A percentile compares a stretch with the other conserved stretches of the same genome.
These are phyloP conservation scores for Gillenia trifoliata DNA, from an alignment of 306 rosid species.

Conservation along the genomic window DNA sequence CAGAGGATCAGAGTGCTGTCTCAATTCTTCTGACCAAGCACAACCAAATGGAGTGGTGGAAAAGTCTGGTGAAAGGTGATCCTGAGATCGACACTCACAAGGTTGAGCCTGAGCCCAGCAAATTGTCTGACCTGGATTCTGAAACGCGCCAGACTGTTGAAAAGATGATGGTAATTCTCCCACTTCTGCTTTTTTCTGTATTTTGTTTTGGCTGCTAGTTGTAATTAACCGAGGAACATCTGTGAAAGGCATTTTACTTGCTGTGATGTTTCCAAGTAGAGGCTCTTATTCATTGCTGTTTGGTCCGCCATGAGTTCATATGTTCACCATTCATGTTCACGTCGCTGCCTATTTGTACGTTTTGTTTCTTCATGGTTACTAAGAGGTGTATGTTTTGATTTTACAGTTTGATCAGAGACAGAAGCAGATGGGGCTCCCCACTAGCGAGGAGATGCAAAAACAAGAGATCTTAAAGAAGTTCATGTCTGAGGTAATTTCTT, in stretches of 20 bases:
- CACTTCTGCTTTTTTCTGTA: not conserved
- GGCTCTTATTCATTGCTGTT: not conserved
- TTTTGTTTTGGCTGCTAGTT: not conserved
- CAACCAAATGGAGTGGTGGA: slow-evolving; percentile 99
- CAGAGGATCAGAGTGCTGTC: slow-evolving; percentile 82
- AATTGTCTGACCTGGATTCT: slow-evolving; percentile 77
- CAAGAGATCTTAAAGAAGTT: slow-evolving; percentile 80
- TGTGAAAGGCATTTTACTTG: not conserved
- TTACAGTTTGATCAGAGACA: slow-evolving; percentile 91
- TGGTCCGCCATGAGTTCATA: not conserved
- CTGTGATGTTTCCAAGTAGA: not conserved
- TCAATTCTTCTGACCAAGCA: slow-evolving; percentile 91
- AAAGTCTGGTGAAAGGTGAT: slow-evolving; percentile 76
- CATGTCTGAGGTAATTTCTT: slow-evolving; percentile 60
- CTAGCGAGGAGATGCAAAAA: slow-evolving; percentile 80
- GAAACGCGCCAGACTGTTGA: slow-evolving; percentile 87
- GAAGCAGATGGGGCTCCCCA: slow-evolving; percentile 83
- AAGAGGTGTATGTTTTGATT: not conserved
- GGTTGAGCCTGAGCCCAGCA: slow-evolving; percentile 91
- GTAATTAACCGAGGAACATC: not conserved
- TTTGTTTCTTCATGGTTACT: not conserved
- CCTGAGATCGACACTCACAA: slow-evolving; percentile 88
- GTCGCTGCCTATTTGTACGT: not conserved
- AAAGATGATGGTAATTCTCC: slow-evolving; percentile 78
- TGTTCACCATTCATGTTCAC: not conserved